Evolutionary conservation across 768 basidiomycete species (phyloP), one percentile per base, ranked within the genome.

Genomic region (Punctularia strigosozonata): DNA sequence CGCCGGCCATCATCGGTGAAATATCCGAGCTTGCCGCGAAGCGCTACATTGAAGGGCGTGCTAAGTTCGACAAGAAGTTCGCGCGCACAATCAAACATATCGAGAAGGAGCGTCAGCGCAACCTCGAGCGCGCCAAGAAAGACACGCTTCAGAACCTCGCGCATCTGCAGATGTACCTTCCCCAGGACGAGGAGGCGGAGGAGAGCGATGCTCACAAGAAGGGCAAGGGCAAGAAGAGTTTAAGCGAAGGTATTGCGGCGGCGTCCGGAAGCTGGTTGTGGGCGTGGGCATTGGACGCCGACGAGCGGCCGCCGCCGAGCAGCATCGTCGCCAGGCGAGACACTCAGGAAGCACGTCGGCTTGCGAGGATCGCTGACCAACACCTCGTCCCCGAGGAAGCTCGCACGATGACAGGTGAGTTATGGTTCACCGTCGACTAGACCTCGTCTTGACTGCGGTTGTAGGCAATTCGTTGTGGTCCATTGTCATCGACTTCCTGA

Each of bases 301-400:
- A 73, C 37, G 91, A 95, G 59, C 65, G 68, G 15, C 94, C 94
- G 3, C 94, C 94, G 4, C 85, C 92, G 3, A 86, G 82, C 49
- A 91, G 89, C 38, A 88, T 97, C 47, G 85, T 86, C 23, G 78
- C 85, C n/a, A 65, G 91, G 41, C 61, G 90, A 38, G 92, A 98
- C 50, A 92, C 88, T 4, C 64, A 66, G 26, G 86, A 90, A 60
- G 87, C 86, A 7, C 64, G 77, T 19, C 63, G 70, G 49, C 61
- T 90, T 28, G 84, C 82, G 19, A 71, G 68, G 37, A 68, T 86
- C 25, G 87, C 86, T 4, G 86, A 88, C 51, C 67, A 73, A 54
- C 8, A 10, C 33, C 65, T 71, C 13, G 62, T 77, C 31, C 47
- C 77, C 14, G 75, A 75, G 49, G 71, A 71, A 5, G 76, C 79